Conservation (phyloP, 371 early-diverging fungal genomes). For the Vavraia culicis region DNA sequence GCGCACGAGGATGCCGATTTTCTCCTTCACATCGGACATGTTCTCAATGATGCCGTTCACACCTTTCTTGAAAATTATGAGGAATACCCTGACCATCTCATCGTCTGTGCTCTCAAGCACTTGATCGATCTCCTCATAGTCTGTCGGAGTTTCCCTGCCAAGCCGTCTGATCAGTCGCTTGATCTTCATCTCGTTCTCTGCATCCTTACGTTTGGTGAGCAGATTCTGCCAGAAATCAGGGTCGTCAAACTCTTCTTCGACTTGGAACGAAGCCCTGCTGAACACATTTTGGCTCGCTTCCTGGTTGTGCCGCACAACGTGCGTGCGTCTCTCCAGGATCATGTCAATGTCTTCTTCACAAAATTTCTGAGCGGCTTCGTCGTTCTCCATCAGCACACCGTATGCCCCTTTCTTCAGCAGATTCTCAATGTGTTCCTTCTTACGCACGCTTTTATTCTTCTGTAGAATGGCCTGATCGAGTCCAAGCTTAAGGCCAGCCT, state of each 20-base stretch:
- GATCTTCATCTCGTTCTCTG: conserved; percentile 38
- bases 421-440: conserved; percentile 49
- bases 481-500: conserved; percentile 69
- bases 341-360: conserved; percentile 85
- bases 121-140: conserved; percentile 16
- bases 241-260: conserved; percentile 61
- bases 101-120: conserved; percentile 1
- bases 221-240: conserved; percentile 89
- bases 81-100: not conserved
- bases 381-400: conserved; percentile 58
- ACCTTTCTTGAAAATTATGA: not conserved
- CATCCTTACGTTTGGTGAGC: conserved; percentile 45
- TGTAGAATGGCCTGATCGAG: conserved; percentile 67
- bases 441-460: conserved; percentile 46
- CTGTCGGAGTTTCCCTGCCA: conserved; percentile 32
- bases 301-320: conserved; percentile 57
- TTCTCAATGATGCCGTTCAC: not conserved
- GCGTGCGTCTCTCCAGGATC: conserved; percentile 66
- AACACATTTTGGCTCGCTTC: conserved; percentile 49
- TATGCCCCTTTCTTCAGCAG: conserved; percentile 49
- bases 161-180: conserved; percentile 38
- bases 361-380: conserved; percentile 52
- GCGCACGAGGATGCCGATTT: not conserved
- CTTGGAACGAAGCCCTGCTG: conserved; percentile 69
- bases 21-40: not conserved